Conservation (phyloP, 371 early-diverging fungal species). For the Batkoa obscura region DNA sequence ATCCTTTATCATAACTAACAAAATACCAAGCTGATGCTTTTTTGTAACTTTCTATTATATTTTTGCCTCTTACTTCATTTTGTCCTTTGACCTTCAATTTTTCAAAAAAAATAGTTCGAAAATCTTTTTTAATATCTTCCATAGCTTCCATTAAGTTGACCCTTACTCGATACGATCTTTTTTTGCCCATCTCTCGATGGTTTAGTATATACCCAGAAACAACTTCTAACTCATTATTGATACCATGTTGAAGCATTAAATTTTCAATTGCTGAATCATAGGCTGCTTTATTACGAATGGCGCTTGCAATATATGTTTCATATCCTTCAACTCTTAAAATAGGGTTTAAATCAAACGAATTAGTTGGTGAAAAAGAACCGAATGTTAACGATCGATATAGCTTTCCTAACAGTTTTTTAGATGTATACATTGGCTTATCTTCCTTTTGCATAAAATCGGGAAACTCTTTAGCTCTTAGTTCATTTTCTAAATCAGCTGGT, state of each 20-base stretch:
- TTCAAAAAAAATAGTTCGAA: slow-evolving; percentile 20
- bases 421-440: slow-evolving; percentile 26
- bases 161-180: slow-evolving; percentile 19
- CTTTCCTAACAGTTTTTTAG: slow-evolving; percentile 33
- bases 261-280: slow-evolving; percentile 32
- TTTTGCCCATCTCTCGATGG: slow-evolving; percentile 1
- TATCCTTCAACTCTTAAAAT: slow-evolving; percentile 27
- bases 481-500: slow-evolving; percentile 21
- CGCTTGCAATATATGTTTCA: slow-evolving; percentile 30
- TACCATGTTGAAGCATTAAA: slow-evolving; percentile 46
- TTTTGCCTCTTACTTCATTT: slow-evolving; percentile 10
- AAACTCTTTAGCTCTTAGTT: slow-evolving; percentile 24
- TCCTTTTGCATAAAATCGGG: slow-evolving; percentile 72
- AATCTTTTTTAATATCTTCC: slow-evolving; percentile 16
- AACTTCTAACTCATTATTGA: slow-evolving; percentile 22
- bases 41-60: slow-evolving; percentile 8
- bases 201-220: slow-evolving; percentile 16
- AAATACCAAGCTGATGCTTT: slow-evolving; percentile 65
- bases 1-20: slow-evolving; percentile 29
- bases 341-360: slow-evolving; percentile 18
- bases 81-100: slow-evolving; percentile 2
- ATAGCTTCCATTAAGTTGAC: slow-evolving; percentile 20
- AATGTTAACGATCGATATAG: slow-evolving; percentile 24
- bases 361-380: slow-evolving; percentile 10
- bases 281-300: slow-evolving; percentile 13